Base-by-base conservation (phyloP, 2,329 filamentous ascomycete species). In the Monilinia vaccinii-corymbosi region DNA sequence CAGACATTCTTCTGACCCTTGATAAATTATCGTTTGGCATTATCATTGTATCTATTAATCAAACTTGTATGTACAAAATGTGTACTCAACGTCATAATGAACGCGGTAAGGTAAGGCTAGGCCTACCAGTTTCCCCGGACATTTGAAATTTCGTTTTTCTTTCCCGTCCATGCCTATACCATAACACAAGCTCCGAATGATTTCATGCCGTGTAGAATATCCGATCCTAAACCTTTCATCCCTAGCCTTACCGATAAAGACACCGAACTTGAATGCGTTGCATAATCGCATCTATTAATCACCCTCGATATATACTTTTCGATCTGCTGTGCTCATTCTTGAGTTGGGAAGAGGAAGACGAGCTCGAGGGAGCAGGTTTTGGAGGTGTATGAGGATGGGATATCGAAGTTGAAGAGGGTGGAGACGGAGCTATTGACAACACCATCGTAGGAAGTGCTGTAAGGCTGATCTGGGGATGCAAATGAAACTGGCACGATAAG, bases 321-420 rank as follows among this genome's bases (percentile, higher is more conserved):
- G 6, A 38, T 23, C 38, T n/a, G 11, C 8, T 23, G 10, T 7
- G 16, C 10, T 1, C 9, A 10, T 11, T 9, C 67, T 63, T 81
- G 72, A 55, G 75, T 65, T 13, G 86, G 86, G 73, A 88, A 81
- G 48, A 87, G 75, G 79, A 89, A 89, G 60, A 84, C 75, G 10
- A n/a, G n/a, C n/a, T n/a, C n/a, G n/a, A 88, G 75, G 59, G 77
- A 80, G 75, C 86, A 89, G 8, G 74, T 81, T 14, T 40, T 47
- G 10, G 75, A 52, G 4, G 50, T 66, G 66, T 82, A 78, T 6
- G 73, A 72, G 4, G 72, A 63, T 1, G 81, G 81, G 47, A 89
- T 81, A 68, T 87, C 83, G 73, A 89, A 89, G 75, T 87, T 87
- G 79, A 86, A 88, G 68, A 88, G 79, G 14, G 80, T 79, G 11